These are phyloP conservation scores for Aspergillus calidoustus DNA, from an alignment of 2,329 filamentous ascomycete species.

Conservation along the genomic window DNA sequence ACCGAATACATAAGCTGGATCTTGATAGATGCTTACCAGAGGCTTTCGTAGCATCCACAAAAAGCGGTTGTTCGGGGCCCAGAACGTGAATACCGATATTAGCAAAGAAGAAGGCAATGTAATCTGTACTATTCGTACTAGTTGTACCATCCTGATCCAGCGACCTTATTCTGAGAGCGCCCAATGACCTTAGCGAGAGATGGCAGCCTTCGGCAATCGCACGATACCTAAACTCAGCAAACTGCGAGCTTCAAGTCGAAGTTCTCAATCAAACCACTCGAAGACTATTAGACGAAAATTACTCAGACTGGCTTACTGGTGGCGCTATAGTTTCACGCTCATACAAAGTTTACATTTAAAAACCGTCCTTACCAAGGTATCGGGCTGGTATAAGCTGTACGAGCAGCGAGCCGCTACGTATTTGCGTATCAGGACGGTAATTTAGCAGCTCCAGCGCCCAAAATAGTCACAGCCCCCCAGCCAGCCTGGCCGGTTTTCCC, in stretches of 20 bases:
- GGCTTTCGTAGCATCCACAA: background rate
- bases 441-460: conserved; percentile 32
- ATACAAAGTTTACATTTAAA: conserved; percentile 2
- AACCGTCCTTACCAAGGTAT: background rate
- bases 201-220: background rate
- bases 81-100: background rate
- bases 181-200: background rate
- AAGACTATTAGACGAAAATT: background rate
- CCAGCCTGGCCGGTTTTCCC: conserved; percentile 33
- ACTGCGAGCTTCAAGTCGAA: no score
- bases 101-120: background rate
- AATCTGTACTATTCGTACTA: background rate
- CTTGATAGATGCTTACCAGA: background rate
- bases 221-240: background rate
- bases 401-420: conserved; percentile 10
- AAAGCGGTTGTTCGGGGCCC: background rate
- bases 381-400: background rate
- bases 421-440: conserved; percentile 12
- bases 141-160: background rate
- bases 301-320: background rate
- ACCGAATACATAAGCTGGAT: background rate
- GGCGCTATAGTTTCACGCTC: background rate
- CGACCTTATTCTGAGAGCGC: background rate
- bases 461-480: conserved; percentile 34
- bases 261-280: no score